Evolutionary conservation across 2,329 filamentous ascomycete species (phyloP).

Genomic region (Grosmannia penicillata): DNA sequence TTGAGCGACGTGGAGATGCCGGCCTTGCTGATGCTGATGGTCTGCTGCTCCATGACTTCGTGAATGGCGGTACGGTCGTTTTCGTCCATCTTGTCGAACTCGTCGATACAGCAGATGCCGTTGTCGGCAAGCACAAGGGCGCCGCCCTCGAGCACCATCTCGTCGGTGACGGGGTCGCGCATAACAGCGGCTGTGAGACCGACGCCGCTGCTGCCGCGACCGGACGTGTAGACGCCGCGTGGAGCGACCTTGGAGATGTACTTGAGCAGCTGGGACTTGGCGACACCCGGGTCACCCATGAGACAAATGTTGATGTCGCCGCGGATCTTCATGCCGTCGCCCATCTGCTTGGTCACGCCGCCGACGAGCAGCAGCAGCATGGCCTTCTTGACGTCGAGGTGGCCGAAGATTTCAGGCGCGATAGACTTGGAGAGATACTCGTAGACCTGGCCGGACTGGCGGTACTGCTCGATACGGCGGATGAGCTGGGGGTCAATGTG

Average conservation of each 20-base stretch:
- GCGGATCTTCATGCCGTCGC: slow-evolving; percentile 96
- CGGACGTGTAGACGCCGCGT: slow-evolving; percentile 73
- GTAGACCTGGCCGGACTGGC: slow-evolving; percentile 80
- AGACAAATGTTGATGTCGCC: slow-evolving; percentile 97
- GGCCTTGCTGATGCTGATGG: slow-evolving; percentile 69
- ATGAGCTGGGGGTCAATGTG: slow-evolving; percentile 67
- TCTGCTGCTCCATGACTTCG: slow-evolving; percentile 83
- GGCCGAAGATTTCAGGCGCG: slow-evolving; percentile 91
- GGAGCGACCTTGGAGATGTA: slow-evolving; percentile 98
- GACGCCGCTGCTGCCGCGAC: slow-evolving; percentile 67
- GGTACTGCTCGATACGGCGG: slow-evolving; percentile 71
- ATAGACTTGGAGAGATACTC: slow-evolving; percentile 93
- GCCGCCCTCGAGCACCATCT: slow-evolving; percentile 72
- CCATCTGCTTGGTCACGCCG: slow-evolving; percentile 91
- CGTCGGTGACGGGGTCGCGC: slow-evolving; percentile 70
- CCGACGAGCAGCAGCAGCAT: slow-evolving; percentile 90
- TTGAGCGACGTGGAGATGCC: slow-evolving; percentile 69
- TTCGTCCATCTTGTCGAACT: slow-evolving; percentile 85
- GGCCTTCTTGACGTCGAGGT: slow-evolving; percentile 95
- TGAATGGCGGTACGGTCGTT: slow-evolving; percentile 70
- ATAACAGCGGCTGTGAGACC: slow-evolving; percentile 73
- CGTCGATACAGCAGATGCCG: slow-evolving; percentile 74
- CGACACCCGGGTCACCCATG: slow-evolving; percentile 99
- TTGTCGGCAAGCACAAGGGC: slow-evolving; percentile 70
- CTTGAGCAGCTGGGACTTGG: slow-evolving; percentile 95